Evolutionary conservation across 257 asterid genomes (phyloP).

Genomic region (Scutellaria galericulata): DNA sequence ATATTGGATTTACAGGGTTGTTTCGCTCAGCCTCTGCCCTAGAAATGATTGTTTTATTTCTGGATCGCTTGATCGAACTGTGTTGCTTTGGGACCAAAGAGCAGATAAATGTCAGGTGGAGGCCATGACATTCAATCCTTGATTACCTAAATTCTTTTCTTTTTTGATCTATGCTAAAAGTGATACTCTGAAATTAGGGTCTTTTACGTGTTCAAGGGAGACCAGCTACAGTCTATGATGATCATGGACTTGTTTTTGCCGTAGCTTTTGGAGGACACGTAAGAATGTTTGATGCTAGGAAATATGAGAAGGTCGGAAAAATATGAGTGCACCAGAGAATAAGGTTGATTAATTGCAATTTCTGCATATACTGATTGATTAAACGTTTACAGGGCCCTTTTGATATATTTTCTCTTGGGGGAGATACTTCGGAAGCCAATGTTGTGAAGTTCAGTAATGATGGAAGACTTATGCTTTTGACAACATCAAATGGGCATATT

Average conservation of each 20-base stretch:
- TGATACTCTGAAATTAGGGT: conserved; percentile 56
- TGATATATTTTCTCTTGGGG: conserved; percentile 83
- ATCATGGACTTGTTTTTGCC: conserved; percentile 90
- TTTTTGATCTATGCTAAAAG: conserved; percentile 31
- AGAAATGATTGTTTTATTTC: conserved; percentile 87
- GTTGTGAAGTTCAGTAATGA: conserved; percentile 89
- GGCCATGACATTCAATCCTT: conserved; percentile 25
- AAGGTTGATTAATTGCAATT: conserved; percentile 20
- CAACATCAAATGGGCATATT: conserved; percentile 82
- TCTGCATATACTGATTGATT: conserved; percentile 34
- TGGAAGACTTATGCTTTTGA: conserved; percentile 91
- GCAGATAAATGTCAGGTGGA: conserved; percentile 96
- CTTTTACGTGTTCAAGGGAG: conserved; percentile 96
- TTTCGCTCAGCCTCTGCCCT: conserved; percentile 85
- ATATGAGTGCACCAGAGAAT: conserved; percentile 32
- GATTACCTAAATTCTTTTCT: conserved; percentile 30
- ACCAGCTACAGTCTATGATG: conserved; percentile 92
- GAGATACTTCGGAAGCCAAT: conserved; percentile 91
- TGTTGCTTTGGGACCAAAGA: conserved; percentile 98
- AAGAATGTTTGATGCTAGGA: conserved; percentile 94
- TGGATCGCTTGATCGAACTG: conserved; percentile 91
- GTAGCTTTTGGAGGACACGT: conserved; percentile 89
- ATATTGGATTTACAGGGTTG: conserved; percentile 68
- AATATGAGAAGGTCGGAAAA: conserved; percentile 76
- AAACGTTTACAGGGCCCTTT: conserved; percentile 82